Evolutionary conservation across 495 filamentous ascomycete genomes (phyloP).

Genomic region (Neurospora sp.): DNA sequence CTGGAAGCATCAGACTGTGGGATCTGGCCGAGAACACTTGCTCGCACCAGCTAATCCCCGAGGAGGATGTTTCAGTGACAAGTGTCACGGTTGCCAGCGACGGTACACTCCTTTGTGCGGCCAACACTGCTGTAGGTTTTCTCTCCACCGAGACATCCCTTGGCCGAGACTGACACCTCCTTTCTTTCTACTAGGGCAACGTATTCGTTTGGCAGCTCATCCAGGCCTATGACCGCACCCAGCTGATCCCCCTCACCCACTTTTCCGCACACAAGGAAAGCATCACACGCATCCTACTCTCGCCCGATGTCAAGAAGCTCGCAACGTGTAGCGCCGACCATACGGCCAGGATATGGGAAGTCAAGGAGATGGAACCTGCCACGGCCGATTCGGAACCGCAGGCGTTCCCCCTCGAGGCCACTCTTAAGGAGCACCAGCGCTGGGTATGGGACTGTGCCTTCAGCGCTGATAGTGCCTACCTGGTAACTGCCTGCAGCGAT

Average conservation of each 20-base stretch:
- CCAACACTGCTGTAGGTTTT: constrained; percentile 70
- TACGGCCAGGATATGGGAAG: constrained; percentile 94
- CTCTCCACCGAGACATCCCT: neutral
- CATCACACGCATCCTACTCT: constrained; percentile 90
- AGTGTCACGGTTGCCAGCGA: constrained; percentile 95
- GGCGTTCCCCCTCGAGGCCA: constrained; percentile 74
- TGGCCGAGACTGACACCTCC: neutral
- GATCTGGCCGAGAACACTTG: constrained; percentile 95
- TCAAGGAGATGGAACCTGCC: constrained; percentile 50
- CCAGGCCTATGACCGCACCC: constrained; percentile 72
- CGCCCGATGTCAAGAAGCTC: constrained; percentile 92
- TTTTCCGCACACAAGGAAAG: constrained; percentile 90
- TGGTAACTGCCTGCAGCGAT: constrained; percentile 96
- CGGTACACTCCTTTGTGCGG: constrained; percentile 87
- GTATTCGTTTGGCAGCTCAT: constrained; percentile 94
- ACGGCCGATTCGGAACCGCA: constrained; percentile 27
- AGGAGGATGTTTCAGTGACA: constrained; percentile 84
- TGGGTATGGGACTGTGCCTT: constrained; percentile 99
- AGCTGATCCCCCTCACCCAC: constrained; percentile 80
- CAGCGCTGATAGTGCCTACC: constrained; percentile 88
- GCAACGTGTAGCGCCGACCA: constrained; percentile 97
- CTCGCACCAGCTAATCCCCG: constrained; percentile 90
- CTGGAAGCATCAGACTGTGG: constrained; percentile 91
- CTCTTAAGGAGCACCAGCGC: constrained; percentile 84
- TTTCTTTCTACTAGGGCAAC: constrained; percentile 55